A percentile compares a stretch with the other conserved stretches of the same genome.
phyloP scores from a whole-genome alignment of 768 basidiomycete genomes.

The Leccinum arenicola region DNA sequence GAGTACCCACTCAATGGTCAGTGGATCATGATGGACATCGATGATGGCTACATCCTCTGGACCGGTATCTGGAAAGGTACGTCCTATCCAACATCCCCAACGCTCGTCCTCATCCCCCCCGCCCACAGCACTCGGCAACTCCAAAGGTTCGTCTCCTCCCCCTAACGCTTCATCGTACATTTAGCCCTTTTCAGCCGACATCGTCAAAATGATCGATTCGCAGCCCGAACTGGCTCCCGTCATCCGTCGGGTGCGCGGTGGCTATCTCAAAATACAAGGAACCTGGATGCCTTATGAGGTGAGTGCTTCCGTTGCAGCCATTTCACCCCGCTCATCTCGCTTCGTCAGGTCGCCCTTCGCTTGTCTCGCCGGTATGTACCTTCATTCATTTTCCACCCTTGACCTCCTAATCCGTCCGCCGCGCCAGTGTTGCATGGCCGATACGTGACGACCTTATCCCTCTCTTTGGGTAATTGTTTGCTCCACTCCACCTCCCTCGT shows the following conservation, averaged over 20 bases:
- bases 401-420: constrained; percentile 15
- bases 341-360: constrained; percentile 66
- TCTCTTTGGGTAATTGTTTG: constrained; percentile 69
- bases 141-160: constrained; percentile 59
- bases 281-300: constrained; percentile 95
- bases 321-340: constrained; percentile 20
- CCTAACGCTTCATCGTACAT: constrained; percentile 10
- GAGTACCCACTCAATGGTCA: constrained; percentile 88
- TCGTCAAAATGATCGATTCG: constrained; percentile 90
- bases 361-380: constrained; percentile 70
- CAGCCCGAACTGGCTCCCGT: constrained; percentile 83
- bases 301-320: constrained; percentile 18
- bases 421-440: constrained; percentile 79
- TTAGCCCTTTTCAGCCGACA: constrained; percentile 61
- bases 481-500: background rate
- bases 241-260: constrained; percentile 81
- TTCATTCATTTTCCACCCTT: constrained; percentile 9
- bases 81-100: constrained; percentile 4
- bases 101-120: constrained; percentile 10
- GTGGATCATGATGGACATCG: constrained; percentile 96
- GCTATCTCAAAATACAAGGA: constrained; percentile 89
- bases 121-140: constrained; percentile 71
- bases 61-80: constrained; percentile 93
- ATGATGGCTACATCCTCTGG: constrained; percentile 90
- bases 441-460: constrained; percentile 85